Evolutionary conservation across 2,329 filamentous ascomycete species (phyloP).

Genomic region (Ophiostoma fasciatum): DNA sequence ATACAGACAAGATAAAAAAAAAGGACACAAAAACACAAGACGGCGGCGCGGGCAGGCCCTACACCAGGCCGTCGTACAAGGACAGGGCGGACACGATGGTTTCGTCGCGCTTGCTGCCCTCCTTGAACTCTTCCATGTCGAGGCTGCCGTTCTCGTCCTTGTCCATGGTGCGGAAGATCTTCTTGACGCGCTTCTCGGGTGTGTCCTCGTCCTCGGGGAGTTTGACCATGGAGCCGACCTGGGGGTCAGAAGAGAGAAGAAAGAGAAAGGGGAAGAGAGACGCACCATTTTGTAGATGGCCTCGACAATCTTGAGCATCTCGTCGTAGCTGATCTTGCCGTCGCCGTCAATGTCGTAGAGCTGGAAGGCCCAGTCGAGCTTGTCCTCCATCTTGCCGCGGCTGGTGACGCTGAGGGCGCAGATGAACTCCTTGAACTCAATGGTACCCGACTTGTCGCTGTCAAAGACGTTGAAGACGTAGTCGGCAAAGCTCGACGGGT

Average conservation of each 20-base stretch:
- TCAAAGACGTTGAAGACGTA: constrained; percentile 99
- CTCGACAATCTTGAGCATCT: constrained; percentile 98
- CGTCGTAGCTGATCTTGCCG: constrained; percentile 96
- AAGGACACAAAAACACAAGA: too few relatives aligned
- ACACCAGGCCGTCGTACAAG: constrained; percentile 91
- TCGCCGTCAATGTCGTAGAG: constrained; percentile 98
- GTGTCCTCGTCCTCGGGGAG: constrained; percentile 97
- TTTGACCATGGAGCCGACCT: constrained; percentile 99
- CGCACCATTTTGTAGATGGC: constrained; percentile 98
- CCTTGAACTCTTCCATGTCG: constrained; percentile 97
- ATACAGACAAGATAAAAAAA: not conserved
- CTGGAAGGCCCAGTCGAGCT: constrained; percentile 98
- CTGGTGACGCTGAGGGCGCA: constrained; percentile 94
- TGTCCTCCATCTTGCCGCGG: constrained; percentile 97
- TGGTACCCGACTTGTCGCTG: constrained; percentile 89
- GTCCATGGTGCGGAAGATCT: constrained; percentile 99
- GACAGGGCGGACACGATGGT: constrained; percentile 96
- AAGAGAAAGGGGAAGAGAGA: not conserved
- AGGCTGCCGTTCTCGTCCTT: constrained; percentile 98
- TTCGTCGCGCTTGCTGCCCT: constrained; percentile 96
- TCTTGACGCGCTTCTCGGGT: constrained; percentile 91
- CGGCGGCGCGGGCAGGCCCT: too few relatives aligned
- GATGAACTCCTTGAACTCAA: constrained; percentile 99
- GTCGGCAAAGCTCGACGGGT: constrained; percentile 93
- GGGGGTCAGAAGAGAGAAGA: not conserved